Conservation (phyloP, 257 asterid species). For the Voacanga thouarsii region DNA sequence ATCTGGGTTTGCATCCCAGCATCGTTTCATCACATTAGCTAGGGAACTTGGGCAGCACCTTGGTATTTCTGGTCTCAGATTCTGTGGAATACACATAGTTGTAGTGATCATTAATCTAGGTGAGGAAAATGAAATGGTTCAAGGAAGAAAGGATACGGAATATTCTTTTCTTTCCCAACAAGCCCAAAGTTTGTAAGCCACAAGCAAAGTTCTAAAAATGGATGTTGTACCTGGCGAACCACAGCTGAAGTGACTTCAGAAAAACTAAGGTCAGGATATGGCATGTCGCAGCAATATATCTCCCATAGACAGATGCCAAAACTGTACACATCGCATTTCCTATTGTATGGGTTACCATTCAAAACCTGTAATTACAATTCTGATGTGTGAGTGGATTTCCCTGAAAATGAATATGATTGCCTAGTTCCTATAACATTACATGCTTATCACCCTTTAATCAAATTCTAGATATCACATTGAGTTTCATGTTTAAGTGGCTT, state of each 20-base stretch:
- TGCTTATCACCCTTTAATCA: neutral
- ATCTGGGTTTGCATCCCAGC: constrained; percentile 90
- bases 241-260: constrained; percentile 92
- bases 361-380: constrained; percentile 52
- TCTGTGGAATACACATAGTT: constrained; percentile 33
- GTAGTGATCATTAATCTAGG: neutral
- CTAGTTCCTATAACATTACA: neutral
- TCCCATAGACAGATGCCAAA: constrained; percentile 89
- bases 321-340: constrained; percentile 86
- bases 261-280: constrained; percentile 87
- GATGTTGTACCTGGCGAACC: constrained; percentile 64
- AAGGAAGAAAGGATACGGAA: neutral
- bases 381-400: neutral
- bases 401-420: neutral
- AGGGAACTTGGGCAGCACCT: constrained; percentile 80
- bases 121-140: neutral
- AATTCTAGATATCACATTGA: neutral
- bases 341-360: constrained; percentile 68
- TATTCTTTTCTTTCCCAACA: neutral
- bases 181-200: neutral
- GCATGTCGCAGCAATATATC: constrained; percentile 91
- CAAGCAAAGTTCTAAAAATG: neutral
- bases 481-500: neutral
- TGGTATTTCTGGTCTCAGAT: constrained; percentile 85
- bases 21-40: constrained; percentile 72